phyloP scores from a whole-genome alignment of 305 asterid species.

The Fraxinus dipetala region DNA sequence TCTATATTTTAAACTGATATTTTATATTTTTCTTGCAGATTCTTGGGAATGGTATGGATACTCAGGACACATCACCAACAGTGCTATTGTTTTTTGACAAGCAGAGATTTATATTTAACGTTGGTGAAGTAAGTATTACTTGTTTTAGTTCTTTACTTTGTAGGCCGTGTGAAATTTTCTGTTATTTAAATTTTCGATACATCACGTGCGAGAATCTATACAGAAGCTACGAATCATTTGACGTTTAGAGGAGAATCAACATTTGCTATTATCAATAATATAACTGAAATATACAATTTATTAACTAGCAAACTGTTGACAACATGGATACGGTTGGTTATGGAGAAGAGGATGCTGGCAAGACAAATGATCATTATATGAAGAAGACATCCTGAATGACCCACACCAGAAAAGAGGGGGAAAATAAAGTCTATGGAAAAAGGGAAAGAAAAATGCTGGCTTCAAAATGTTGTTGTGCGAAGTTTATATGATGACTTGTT shows the following conservation, averaged over 20 bases:
- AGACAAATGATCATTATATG: background rate
- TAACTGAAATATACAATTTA: background rate
- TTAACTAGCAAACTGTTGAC: background rate
- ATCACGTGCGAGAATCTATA: background rate
- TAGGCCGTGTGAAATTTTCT: background rate
- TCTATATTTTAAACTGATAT: background rate
- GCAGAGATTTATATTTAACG: slow-evolving; percentile 91
- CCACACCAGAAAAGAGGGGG: background rate
- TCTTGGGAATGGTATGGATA: slow-evolving; percentile 98
- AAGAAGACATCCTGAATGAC: background rate
- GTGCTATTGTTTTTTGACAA: slow-evolving; percentile 91
- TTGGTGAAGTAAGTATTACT: slow-evolving; percentile 76
- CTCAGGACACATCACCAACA: slow-evolving; percentile 93
- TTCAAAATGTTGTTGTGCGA: background rate
- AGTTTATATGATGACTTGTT: background rate
- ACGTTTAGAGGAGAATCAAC: background rate
- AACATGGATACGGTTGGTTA: background rate
- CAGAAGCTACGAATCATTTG: background rate
- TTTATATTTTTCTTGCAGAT: slow-evolving; percentile 50
- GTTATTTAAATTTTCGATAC: background rate
- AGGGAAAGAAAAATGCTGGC: background rate
- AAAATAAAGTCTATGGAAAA: background rate
- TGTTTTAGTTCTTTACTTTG: background rate
- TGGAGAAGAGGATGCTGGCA: background rate
- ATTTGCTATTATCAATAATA: background rate